A percentile compares a stretch with the other conserved stretches of the same genome.
Conservation (phyloP, 192 early-diverging fungal genomes). For the Pecoramyces ruminantium region DNA sequence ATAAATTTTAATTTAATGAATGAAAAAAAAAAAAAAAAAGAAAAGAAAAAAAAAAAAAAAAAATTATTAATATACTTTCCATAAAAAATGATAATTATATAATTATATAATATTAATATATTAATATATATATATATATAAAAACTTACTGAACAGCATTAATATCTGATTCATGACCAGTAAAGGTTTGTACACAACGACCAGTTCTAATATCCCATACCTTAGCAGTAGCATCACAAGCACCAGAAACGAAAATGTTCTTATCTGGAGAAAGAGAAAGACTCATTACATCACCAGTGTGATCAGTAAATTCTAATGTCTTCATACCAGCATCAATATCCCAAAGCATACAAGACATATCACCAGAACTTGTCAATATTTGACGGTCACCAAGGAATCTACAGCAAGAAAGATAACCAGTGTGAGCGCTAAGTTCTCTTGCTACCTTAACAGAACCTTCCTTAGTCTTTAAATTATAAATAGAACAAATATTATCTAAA, state of each 20-base stretch:
- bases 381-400: conserved; percentile 89
- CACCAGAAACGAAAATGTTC: conserved; percentile 93
- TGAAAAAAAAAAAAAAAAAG: neutral
- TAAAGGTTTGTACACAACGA: conserved; percentile 95
- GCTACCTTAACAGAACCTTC: conserved; percentile 48
- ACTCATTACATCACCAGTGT: conserved; percentile 96
- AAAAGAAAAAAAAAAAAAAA: neutral
- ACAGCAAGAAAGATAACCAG: conserved; percentile 95
- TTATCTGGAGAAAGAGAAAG: conserved; percentile 84
- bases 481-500: conserved; percentile 97
- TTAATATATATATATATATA: neutral
- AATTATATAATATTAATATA: neutral
- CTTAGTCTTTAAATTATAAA: conserved; percentile 84
- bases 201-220: conserved; percentile 96
- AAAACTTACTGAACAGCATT: conserved; percentile 84
- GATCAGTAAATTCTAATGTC: conserved; percentile 90
- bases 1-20: neutral
- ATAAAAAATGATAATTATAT: neutral
- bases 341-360: conserved; percentile 99
- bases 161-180: conserved; percentile 95
- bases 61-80: neutral
- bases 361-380: conserved; percentile 87
- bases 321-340: conserved; percentile 99
- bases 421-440: conserved; percentile 87
- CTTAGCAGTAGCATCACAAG: conserved; percentile 95